Percentiles rank a stretch among this genome's conserved stretches.
Evolutionary conservation across 352 stramenopile species (phyloP).

Genomic region (Phytophthora europaea): DNA sequence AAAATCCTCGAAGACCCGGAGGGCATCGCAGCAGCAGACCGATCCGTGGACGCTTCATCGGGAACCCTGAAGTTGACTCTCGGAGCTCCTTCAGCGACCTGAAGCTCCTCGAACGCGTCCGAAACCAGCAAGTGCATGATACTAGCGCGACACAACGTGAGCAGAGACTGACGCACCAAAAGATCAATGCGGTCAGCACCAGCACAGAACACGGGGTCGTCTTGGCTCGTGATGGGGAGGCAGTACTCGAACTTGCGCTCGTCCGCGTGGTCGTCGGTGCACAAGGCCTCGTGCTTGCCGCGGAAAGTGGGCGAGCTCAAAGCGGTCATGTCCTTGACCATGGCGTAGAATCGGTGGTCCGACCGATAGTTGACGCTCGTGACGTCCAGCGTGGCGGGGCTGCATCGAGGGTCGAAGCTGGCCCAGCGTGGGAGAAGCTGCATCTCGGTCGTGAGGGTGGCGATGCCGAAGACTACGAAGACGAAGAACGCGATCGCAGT

Average conservation of each 20-base stretch:
- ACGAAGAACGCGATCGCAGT: slow-evolving; percentile 6
- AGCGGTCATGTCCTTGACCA: slow-evolving; percentile 16
- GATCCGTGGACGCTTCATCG: slow-evolving; percentile 36
- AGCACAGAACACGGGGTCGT: slow-evolving; percentile 49
- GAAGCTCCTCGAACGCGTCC: slow-evolving; percentile 17
- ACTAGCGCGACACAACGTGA: slow-evolving; percentile 35
- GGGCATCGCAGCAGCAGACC: neutral
- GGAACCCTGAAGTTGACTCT: slow-evolving; percentile 41
- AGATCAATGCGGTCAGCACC: slow-evolving; percentile 55
- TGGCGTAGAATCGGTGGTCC: slow-evolving; percentile 17
- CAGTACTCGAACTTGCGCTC: slow-evolving; percentile 37
- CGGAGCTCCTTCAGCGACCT: slow-evolving; percentile 25
- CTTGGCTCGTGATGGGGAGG: slow-evolving; percentile 53
- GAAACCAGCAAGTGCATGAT: slow-evolving; percentile 50
- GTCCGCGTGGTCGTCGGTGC: slow-evolving; percentile 5
- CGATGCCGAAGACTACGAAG: slow-evolving; percentile 3
- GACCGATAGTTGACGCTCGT: slow-evolving; percentile 16
- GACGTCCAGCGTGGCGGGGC: slow-evolving; percentile 7
- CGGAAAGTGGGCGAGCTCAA: slow-evolving; percentile 27
- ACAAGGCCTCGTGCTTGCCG: slow-evolving; percentile 18
- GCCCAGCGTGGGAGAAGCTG: slow-evolving; percentile 9
- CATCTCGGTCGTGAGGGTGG: slow-evolving; percentile 16
- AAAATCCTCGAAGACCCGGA: slow-evolving; percentile 46
- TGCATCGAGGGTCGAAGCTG: slow-evolving; percentile 17
- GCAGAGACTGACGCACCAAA: slow-evolving; percentile 26